Evolutionary conservation across 1,284 basidiomycete species (phyloP), one percentile per base, ranked within the genome.

Genomic region (Caloboletus firmus): DNA sequence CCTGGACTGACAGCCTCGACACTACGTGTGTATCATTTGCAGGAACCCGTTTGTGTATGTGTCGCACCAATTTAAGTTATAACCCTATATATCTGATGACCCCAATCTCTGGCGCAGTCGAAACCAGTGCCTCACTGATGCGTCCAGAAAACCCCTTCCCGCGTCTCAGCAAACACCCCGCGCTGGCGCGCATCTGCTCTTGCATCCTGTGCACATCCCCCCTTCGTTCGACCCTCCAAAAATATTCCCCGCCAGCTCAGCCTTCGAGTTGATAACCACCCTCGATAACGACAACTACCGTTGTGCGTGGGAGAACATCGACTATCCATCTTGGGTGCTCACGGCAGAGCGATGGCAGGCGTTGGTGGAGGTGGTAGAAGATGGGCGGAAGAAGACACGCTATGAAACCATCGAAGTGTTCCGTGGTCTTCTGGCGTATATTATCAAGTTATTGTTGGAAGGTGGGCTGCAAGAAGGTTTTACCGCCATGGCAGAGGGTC

Each of bases 41-140:
- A 88, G 86, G 87, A 87, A 88, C 60, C 76, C 85, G 4, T 88
- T 86, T 55, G 79, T 83, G 86, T 87, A 70, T 11, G 75, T 68
- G 32, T 26, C 40, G 22, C 8, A 15, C 45, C 32, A 5, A 51
- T 40, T 49, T 53, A 3, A 26, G 5, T 15, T 15, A 20, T 40
- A 11, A 22, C 10, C 28, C 15, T 30, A 10, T 30, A 10, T 18
- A 4, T 35, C 40, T 57, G 51, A 55, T 51, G 42, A 30, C 10
- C 13, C 26, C 2, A n/a, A 30, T 12, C 44, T 28, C 37, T 17
- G 41, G 18, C 41, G 48, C 66, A 88, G 85, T 47, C 83, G 84
- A 36, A 73, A 71, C 22, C 81, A 83, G 63, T 74, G 67, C n/a
- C 66, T 87, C 34, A 72, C 76, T 34, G 77, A 83, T 61, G 59